Base-by-base conservation (phyloP, 139 green algal species). In the Coelastrella sp. region DNA sequence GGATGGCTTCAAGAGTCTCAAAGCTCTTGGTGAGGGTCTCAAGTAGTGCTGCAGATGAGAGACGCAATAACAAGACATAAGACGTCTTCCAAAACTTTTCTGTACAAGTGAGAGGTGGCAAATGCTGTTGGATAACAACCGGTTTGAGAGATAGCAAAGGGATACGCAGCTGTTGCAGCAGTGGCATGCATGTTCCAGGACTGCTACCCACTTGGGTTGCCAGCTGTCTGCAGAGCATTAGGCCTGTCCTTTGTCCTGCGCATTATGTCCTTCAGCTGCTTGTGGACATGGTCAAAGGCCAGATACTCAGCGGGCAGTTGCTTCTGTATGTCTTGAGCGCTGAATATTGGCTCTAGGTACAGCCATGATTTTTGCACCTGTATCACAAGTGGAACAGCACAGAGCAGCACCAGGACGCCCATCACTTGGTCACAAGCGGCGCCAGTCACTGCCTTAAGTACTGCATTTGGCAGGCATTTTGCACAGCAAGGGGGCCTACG, bases 301-400 rank as follows among this genome's bases (percentile, higher is more conserved):
- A 96, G 96, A 84, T 94, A 91, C 93, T 97, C 95, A 22, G 92
- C 81, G 7, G 96, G 96, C 80, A 98, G 93, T 95, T 98, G 96
- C 66, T 95, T 93, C 93, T 97, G 96, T 88, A 98, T 98, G 92
- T 98, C 96, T 22, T 93, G 93, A 10, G 96, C 96, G 22, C 81
- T 94, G 93, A 98, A 98, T 84, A 98, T 98, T 60, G 92, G 93
- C 93, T 98, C 96, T 82, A 98, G 91, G 93, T 98, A 98, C 95
- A 98, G 97, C 96, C 96, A 98, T 11, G 91, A 93, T 91, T 97
- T 98, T 91, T 98, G 96, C 60, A 89, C 84, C 59, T 90, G 87
- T 19, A 83, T 19, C 27, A 59, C 72, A 27, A 78, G 72, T 25
- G 56, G 22, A 15, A 78, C 8, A 12, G 17, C 6, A 78, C 14